Evolutionary conservation across 257 asterid genomes (phyloP).

Genomic region (Solanum raphanifolium): DNA sequence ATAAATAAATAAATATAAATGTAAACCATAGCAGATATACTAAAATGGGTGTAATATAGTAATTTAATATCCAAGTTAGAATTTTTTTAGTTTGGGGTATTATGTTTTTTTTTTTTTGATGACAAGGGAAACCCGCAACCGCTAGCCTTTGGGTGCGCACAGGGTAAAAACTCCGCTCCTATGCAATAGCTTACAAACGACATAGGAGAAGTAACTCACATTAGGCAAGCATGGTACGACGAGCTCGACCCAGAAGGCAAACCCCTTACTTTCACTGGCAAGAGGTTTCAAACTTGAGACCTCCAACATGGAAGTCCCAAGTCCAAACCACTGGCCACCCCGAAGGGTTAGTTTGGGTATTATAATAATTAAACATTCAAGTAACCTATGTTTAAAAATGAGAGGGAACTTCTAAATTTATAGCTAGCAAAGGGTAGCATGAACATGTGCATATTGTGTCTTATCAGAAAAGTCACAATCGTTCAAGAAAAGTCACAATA

Average conservation of each 20-base stretch:
- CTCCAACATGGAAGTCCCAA: too few species aligned
- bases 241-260: background rate
- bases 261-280: too few species aligned
- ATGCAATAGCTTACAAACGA: background rate
- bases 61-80: background rate
- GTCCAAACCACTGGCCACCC: too few species aligned
- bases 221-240: background rate
- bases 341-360: too few species aligned
- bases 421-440: background rate
- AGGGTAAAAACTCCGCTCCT: background rate
- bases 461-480: background rate
- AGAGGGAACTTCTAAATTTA: background rate
- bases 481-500: background rate
- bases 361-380: background rate
- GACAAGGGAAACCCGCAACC: background rate
- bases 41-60: background rate
- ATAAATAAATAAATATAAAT: too few species aligned
- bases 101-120: too few species aligned
- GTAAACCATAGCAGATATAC: background rate
- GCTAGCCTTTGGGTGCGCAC: background rate
- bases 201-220: background rate
- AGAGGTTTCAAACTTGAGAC: too few species aligned
- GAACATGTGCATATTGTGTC: background rate
- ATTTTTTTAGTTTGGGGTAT: background rate
- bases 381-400: background rate